Conservation (phyloP, 257 asterid genomes). For the Penstemon newberryi region DNA sequence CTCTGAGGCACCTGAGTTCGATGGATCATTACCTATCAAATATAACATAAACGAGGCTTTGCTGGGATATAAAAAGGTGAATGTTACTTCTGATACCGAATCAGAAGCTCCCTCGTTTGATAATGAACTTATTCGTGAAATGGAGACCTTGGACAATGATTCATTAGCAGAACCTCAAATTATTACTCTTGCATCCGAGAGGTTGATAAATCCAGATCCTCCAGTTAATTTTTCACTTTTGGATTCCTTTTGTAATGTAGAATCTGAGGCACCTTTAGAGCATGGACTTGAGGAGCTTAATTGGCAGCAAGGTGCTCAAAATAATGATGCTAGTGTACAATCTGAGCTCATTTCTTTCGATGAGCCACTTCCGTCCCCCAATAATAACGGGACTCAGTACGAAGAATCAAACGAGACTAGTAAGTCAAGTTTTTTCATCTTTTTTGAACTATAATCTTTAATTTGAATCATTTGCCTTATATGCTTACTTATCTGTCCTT, state of each 20-base stretch:
- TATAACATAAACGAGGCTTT: conserved; percentile 30
- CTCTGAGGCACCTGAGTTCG: conserved; percentile 30
- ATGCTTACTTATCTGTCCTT: conserved; percentile 14
- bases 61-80: background rate
- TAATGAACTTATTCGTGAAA: conserved; percentile 29
- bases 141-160: conserved; percentile 21
- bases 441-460: background rate
- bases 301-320: conserved; percentile 37
- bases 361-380: conserved; percentile 35
- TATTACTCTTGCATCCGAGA: conserved; percentile 30
- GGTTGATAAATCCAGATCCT: conserved; percentile 39
- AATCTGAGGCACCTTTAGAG: conserved; percentile 33
- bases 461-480: conserved; percentile 6
- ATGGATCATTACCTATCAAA: conserved; percentile 27
- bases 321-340: conserved; percentile 26
- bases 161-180: conserved; percentile 26
- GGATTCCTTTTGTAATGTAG: conserved; percentile 29
- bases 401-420: conserved; percentile 33
- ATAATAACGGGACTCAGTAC: conserved; percentile 26
- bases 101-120: conserved; percentile 37
- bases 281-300: conserved; percentile 45
- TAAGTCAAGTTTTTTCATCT: background rate
- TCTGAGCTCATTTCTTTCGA: conserved; percentile 34
- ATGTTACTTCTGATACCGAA: conserved; percentile 37
- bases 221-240: conserved; percentile 28